Percentiles rank a stretch among this genome's conserved stretches.
Conservation (phyloP, 164 flowering plant genomes). For the Aristolochia contorta region DNA sequence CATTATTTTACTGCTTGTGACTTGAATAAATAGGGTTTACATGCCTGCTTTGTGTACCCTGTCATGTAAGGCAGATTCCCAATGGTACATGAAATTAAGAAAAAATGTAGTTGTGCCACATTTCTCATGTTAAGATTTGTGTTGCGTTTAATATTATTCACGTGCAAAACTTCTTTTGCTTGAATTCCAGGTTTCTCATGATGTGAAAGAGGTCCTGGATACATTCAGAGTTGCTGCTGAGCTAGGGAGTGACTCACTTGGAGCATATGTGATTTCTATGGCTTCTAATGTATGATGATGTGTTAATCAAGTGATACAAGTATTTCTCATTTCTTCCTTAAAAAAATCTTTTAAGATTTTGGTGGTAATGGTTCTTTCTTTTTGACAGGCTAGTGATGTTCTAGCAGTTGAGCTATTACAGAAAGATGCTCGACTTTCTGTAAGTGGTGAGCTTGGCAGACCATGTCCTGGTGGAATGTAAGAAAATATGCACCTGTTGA, state of each 20-base stretch:
- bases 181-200: slow-evolving; percentile 54
- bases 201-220: slow-evolving; percentile 90
- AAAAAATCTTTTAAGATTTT: too few relatives aligned
- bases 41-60: too few relatives aligned
- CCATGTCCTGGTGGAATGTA: slow-evolving; percentile 94
- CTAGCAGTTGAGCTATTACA: slow-evolving; percentile 94
- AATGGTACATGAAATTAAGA: too few relatives aligned
- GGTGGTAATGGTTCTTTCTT: background rate
- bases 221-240: slow-evolving; percentile 95
- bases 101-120: too few relatives aligned
- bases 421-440: slow-evolving; percentile 89
- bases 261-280: slow-evolving; percentile 98
- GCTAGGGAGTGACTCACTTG: slow-evolving; percentile 86
- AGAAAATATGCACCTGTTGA: slow-evolving; percentile 12
- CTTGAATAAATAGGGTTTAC: too few relatives aligned
- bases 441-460: slow-evolving; percentile 77
- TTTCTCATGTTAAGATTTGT: too few relatives aligned
- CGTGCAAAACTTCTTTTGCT: background rate
- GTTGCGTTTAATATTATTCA: too few relatives aligned
- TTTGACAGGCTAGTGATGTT: slow-evolving; percentile 86
- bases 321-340: background rate
- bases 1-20: too few relatives aligned
- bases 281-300: slow-evolving; percentile 73
- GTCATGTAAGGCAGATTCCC: too few relatives aligned
- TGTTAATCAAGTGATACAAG: background rate